Base-by-base conservation (phyloP, 2,329 filamentous ascomycete species). In the Cladosporium cucumerinum region DNA sequence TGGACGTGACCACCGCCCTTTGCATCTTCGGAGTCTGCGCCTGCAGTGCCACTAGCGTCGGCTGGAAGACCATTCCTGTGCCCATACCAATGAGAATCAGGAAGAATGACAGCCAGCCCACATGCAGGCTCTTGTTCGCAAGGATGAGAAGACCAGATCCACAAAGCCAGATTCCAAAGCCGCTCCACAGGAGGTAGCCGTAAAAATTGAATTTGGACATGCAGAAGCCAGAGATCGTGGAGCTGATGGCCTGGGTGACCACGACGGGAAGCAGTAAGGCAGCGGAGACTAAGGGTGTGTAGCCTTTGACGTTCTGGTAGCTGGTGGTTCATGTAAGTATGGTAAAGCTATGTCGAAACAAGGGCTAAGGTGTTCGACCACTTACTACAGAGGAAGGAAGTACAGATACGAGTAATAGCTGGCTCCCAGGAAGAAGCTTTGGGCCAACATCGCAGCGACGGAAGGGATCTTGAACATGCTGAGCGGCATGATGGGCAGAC, bases 291-390 rank as follows among this genome's bases (percentile, higher is more conserved):
- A 78, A 68, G 87, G 91, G 89, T 0, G 84, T 82, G 3, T 86
- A 86, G 57, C 89, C 84, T 52, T 91, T 82, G 61, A 91, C 87
- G 59, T 88, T 85, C 77, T 96, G 92, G 78, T 92, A 94, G 80
- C 59, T 62, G 34, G 21, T 11, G 43, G 25, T 14, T 6, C 18
- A 12, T 14, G 59, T 61, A 6, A 61, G 59, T 32, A 49, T 23
- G 39, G 8, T 34, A 16, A n/a, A 55, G 26, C 18, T 8, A 18
- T 21, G 18, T 16, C 34, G 3, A 3, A 4, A 34, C 21, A 21
- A 10, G 6, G 18, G 11, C 11, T 32, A 11, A 34, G 54, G 32
- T 21, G 30, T 7, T 28, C n/a, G 21, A 36, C 6, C 34, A 43
- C 59, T 62, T 55, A 62, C 59, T 96, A 97, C 1, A 96, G 82